A percentile compares a stretch with the other conserved stretches of the same genome.
Conservation (phyloP, 352 stramenopile genomes). For the Phytophthora fragariae region DNA sequence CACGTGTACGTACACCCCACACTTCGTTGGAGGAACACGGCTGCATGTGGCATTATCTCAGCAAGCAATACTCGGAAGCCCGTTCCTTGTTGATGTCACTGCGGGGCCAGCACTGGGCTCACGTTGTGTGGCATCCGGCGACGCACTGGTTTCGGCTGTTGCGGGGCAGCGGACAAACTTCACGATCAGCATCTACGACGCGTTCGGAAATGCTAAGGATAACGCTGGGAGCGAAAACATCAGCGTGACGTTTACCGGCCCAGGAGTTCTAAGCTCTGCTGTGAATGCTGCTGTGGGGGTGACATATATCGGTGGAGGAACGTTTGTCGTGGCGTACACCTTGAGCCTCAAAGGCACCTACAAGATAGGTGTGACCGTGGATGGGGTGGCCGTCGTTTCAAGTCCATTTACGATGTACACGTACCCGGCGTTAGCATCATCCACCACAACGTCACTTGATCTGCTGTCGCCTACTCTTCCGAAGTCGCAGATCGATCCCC, state of each 20-base stretch:
- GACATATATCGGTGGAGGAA: constrained; percentile 44
- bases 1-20: constrained; percentile 65
- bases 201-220: constrained; percentile 66
- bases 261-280: constrained; percentile 29
- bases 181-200: constrained; percentile 60
- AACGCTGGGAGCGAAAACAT: constrained; percentile 65
- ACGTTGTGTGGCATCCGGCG: constrained; percentile 48
- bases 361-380: constrained; percentile 52
- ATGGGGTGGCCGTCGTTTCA: constrained; percentile 45
- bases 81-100: constrained; percentile 57
- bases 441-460: constrained; percentile 59
- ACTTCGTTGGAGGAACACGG: constrained; percentile 47
- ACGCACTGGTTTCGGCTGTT: constrained; percentile 59
- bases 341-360: constrained; percentile 55
- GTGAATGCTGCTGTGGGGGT: constrained; percentile 37
- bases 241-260: constrained; percentile 44
- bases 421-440: constrained; percentile 51
- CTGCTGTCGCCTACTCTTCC: constrained; percentile 43
- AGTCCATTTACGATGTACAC: constrained; percentile 72
- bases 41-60: constrained; percentile 44
- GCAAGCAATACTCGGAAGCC: constrained; percentile 49
- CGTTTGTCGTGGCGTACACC: constrained; percentile 55
- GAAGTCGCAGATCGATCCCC: constrained; percentile 15
- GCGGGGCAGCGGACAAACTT: constrained; percentile 59
- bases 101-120: constrained; percentile 61